Evolutionary conservation across 1,284 basidiomycete genomes (phyloP).

Genomic region (Ganoderma resinaceum): DNA sequence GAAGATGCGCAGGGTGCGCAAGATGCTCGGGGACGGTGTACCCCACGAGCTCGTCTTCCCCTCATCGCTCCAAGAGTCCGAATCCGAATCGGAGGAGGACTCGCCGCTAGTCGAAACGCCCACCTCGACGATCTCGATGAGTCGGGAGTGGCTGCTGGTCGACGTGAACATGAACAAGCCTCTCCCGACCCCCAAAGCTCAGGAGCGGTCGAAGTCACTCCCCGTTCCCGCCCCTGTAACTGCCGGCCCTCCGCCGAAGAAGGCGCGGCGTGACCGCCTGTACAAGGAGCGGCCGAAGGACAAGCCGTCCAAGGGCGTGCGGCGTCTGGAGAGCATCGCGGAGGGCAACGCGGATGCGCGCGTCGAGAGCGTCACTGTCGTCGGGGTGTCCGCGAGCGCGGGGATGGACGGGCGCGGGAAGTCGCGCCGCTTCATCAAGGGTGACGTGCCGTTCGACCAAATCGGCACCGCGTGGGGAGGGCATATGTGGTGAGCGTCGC

Average conservation of each 20-base stretch:
- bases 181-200: conserved; percentile 4
- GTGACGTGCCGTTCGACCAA: conserved; percentile 30
- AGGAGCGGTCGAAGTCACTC: conserved; percentile 14
- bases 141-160: conserved; percentile 29
- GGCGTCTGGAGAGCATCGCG: conserved; percentile 27
- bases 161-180: conserved; percentile 21
- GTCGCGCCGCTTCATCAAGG: conserved; percentile 33
- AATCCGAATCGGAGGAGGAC: conserved; percentile 33
- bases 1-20: conserved; percentile 66
- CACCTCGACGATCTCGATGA: conserved; percentile 18
- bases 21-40: conserved; percentile 64
- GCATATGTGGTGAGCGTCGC: conserved; percentile 16
- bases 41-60: conserved; percentile 66
- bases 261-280: conserved; percentile 16
- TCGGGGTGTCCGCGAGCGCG: conserved; percentile 34
- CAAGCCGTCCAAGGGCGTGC: conserved; percentile 23
- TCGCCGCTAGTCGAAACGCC: conserved; percentile 27
- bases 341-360: conserved; percentile 18
- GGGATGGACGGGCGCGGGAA: conserved; percentile 29
- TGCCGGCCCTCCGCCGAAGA: background rate
- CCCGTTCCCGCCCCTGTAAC: conserved; percentile 6
- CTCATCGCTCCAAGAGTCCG: conserved; percentile 20
- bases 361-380: conserved; percentile 18
- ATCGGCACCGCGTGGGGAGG: conserved; percentile 28
- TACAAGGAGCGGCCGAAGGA: conserved; percentile 25